These are phyloP conservation scores for Magnaporthiopsis incrustans DNA, from an alignment of 2,329 filamentous ascomycete species.

Conservation along the genomic window DNA sequence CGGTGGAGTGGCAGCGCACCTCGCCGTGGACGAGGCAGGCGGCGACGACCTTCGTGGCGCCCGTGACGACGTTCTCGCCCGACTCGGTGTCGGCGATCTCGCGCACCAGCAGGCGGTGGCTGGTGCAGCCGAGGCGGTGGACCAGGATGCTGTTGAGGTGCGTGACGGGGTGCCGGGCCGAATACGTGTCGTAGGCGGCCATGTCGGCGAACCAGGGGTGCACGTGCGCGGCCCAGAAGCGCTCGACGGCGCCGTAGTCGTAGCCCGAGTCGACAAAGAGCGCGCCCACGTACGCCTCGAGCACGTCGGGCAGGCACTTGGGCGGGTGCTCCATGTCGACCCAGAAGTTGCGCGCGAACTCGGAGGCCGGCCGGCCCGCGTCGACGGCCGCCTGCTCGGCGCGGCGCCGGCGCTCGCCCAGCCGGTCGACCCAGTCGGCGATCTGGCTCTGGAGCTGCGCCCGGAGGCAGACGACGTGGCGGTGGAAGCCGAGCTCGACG, in stretches of 20 bases:
- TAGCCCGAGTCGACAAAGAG: constrained; percentile 86
- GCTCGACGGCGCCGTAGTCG: constrained; percentile 62
- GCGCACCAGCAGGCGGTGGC: constrained; percentile 46
- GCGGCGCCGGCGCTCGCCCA: constrained; percentile 32
- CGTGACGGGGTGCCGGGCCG: constrained; percentile 78
- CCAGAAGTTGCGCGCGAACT: constrained; percentile 61
- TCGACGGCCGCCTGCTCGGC: constrained; percentile 26
- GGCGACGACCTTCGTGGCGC: constrained; percentile 47
- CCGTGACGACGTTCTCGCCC: constrained; percentile 21
- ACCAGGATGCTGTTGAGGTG: constrained; percentile 58
- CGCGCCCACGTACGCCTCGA: constrained; percentile 84
- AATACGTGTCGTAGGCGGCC: constrained; percentile 77
- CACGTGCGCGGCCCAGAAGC: constrained; percentile 71
- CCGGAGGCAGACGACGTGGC: constrained; percentile 55
- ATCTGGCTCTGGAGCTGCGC: constrained; percentile 36
- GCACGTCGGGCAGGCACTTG: constrained; percentile 72
- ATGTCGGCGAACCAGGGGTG: constrained; percentile 75
- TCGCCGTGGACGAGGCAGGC: constrained; percentile 69
- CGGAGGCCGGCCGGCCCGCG: constrained; percentile 24
- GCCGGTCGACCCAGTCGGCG: constrained; percentile 46
- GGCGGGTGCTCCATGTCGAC: constrained; percentile 53
- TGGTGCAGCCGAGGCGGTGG: constrained; percentile 55
- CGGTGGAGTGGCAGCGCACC: constrained; percentile 54
- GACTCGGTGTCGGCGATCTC: constrained; percentile 32
- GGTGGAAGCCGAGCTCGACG: constrained; percentile 70